Base-by-base conservation (phyloP, 2,329 filamentous ascomycete genomes). In the Fusarium solani-melongenae region DNA sequence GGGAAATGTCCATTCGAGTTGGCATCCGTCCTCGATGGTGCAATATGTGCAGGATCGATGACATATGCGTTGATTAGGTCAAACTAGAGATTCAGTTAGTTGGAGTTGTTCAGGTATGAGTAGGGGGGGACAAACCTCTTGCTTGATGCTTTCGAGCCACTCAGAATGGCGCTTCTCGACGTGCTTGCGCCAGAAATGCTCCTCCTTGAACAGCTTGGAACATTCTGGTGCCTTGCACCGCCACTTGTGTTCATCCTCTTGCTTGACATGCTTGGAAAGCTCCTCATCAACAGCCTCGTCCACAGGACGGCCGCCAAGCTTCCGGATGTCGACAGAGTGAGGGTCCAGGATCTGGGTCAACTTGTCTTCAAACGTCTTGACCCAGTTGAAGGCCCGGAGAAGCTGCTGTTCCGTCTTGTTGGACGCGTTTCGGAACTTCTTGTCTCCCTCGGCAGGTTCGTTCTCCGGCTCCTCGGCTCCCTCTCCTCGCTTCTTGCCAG, bases 301-400 rank as follows among this genome's bases (percentile, higher is more conserved):
- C 1, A 94, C 85, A 2, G 93, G 90, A 80, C 94, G 95, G 20
- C 96, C 96, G 58, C 97, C 96, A 29, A 98, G 89, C 84, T 98
- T 98, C 81, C 92, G 92, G 46, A 98, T 86, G 79, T 98, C 95
- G 27, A 93, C 93, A 58, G 92, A 91, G 63, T 96, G 94, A 0
- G 96, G 96, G 75, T 98, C 96, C 15, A 99, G 88, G 55, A 98
- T 93, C 81, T 98, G 95, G 80, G 94, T 87, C 60, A 99, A 89
- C 85, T 99, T 99, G 80, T 99, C 96, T 81, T 99, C 96, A 78
- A 98, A 99, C 0, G 96, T 98, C 86, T 93, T 97, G 69, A 99
- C 97, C 96, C 97, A 99, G 80, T 98, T 99, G 85, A 95, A 98
- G 0, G 96, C 96, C 66, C 95, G 92, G 79, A 97, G 93, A 15